Percentiles rank a stretch among this genome's conserved stretches.
Evolutionary conservation across 805 yeast species (phyloP).

Genomic region (Komagataella ulmi): DNA sequence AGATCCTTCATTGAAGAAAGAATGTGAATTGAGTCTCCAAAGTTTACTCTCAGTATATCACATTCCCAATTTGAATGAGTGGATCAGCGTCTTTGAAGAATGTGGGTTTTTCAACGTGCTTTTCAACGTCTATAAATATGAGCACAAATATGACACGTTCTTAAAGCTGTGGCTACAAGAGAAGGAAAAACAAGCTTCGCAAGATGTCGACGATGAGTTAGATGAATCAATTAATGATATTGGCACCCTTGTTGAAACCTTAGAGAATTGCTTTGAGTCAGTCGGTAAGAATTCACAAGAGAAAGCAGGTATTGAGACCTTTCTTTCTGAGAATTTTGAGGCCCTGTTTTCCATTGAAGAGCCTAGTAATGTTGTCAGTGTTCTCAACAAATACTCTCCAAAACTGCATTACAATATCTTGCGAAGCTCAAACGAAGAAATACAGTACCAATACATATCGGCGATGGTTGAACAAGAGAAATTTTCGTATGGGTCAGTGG

Average conservation of each 20-base stretch:
- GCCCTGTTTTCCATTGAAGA: slow-evolving; percentile 15
- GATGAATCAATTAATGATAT: not conserved
- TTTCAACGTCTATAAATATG: slow-evolving; percentile 39
- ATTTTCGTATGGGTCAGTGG: not conserved
- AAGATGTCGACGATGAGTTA: not conserved
- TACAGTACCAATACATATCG: slow-evolving; percentile 20
- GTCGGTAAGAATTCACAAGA: slow-evolving; percentile 6
- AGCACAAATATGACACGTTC: slow-evolving; percentile 35
- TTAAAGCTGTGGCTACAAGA: slow-evolving; percentile 18
- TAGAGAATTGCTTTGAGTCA: slow-evolving; percentile 11
- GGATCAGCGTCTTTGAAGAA: slow-evolving; percentile 36
- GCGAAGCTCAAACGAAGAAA: slow-evolving; percentile 11
- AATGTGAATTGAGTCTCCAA: slow-evolving; percentile 67
- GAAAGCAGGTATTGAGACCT: slow-evolving; percentile 10
- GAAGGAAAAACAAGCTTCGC: not conserved
- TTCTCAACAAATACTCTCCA: slow-evolving; percentile 24
- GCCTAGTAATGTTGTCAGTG: slow-evolving; percentile 19
- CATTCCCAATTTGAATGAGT: slow-evolving; percentile 35
- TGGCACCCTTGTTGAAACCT: slow-evolving; percentile 1
- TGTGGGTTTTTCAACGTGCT: slow-evolving; percentile 49
- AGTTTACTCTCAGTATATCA: slow-evolving; percentile 54
- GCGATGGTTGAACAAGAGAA: slow-evolving; percentile 10
- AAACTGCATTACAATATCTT: slow-evolving; percentile 24
- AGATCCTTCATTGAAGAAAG: slow-evolving; percentile 25
- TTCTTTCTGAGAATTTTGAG: slow-evolving; percentile 16